These are phyloP conservation scores for Multifurca ochricompacta DNA, from an alignment of 768 basidiomycete genomes.

Conservation along the genomic window DNA sequence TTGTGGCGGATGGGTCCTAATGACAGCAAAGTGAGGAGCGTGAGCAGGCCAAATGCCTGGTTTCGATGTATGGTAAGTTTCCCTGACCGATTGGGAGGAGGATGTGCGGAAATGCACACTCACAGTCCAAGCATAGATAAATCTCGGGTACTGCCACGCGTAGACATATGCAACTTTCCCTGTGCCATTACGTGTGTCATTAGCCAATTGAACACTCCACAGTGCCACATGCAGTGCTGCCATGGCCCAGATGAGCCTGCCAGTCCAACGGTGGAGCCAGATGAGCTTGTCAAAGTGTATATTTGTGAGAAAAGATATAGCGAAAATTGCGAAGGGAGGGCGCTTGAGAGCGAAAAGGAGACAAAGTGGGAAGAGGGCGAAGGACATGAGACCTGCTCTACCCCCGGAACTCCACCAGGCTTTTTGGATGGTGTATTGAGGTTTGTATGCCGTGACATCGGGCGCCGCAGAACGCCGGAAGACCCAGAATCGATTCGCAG, in stretches of 20 bases:
- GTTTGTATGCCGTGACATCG: slow-evolving; percentile 33
- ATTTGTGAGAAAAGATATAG: slow-evolving; percentile 52
- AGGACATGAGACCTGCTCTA: slow-evolving; percentile 61
- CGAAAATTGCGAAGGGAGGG: slow-evolving; percentile 64
- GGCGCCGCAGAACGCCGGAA: slow-evolving; percentile 27
- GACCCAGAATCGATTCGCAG: slow-evolving; percentile 40
- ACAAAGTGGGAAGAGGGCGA: slow-evolving; percentile 63
- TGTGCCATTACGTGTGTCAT: slow-evolving; percentile 39
- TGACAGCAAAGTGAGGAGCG: slow-evolving; percentile 45
- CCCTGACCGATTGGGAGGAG: background rate
- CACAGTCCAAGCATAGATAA: slow-evolving; percentile 56
- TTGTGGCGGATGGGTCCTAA: slow-evolving; percentile 41
- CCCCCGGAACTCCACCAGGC: slow-evolving; percentile 66
- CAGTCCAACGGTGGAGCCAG: slow-evolving; percentile 64
- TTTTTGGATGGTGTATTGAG: slow-evolving; percentile 56
- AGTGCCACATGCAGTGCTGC: slow-evolving; percentile 51
- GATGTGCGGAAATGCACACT: slow-evolving; percentile 21
- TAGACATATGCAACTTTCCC: slow-evolving; percentile 39
- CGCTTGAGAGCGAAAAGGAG: slow-evolving; percentile 64
- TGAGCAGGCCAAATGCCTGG: slow-evolving; percentile 51
- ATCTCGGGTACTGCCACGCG: slow-evolving; percentile 52
- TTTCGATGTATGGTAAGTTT: background rate
- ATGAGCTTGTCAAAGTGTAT: slow-evolving; percentile 72
- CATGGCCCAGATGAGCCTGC: slow-evolving; percentile 60
- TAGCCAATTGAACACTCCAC: slow-evolving; percentile 61